phyloP scores from a whole-genome alignment of 228 moss, liverwort and hornwort species.

The Sphagnum magellanicum region DNA sequence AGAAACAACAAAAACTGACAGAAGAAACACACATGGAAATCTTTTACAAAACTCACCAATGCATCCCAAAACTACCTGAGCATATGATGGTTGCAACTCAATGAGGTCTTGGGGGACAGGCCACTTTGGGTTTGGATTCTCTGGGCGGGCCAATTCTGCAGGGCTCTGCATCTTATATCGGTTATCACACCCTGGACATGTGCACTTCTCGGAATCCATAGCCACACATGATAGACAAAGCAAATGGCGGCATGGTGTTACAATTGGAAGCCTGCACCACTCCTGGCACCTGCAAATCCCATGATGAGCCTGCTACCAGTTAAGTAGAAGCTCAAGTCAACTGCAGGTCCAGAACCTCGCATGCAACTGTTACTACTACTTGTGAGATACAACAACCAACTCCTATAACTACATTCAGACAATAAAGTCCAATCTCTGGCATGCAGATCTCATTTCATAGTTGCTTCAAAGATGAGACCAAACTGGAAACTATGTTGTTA shows the following conservation, averaged over 20 bases:
- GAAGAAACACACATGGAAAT: too few species aligned
- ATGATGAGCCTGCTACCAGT: neutral
- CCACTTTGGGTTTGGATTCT: slow-evolving; percentile 97
- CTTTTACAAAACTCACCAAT: too few species aligned
- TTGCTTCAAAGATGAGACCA: too few species aligned
- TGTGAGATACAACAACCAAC: too few species aligned
- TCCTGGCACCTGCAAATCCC: slow-evolving; percentile 58
- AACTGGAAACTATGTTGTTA: neutral
- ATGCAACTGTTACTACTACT: too few species aligned
- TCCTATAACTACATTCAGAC: too few species aligned
- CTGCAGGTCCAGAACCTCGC: neutral
- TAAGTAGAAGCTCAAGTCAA: slow-evolving; percentile 6
- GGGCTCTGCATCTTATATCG: slow-evolving; percentile 87
- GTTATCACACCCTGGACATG: slow-evolving; percentile 62
- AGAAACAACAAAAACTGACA: too few species aligned
- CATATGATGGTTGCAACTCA: slow-evolving; percentile 98
- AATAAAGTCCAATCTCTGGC: too few species aligned
- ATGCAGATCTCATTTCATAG: too few species aligned
- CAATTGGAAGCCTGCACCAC: slow-evolving; percentile 85
- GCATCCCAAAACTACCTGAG: slow-evolving; percentile 48
- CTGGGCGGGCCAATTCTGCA: slow-evolving; percentile 77
- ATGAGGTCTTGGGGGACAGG: slow-evolving; percentile 98
- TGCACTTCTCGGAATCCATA: slow-evolving; percentile 82
- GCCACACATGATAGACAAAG: slow-evolving; percentile 89
- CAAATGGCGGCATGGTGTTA: slow-evolving; percentile 92